Conservation (phyloP, 257 asterid genomes). For the Solanum rostratum region DNA sequence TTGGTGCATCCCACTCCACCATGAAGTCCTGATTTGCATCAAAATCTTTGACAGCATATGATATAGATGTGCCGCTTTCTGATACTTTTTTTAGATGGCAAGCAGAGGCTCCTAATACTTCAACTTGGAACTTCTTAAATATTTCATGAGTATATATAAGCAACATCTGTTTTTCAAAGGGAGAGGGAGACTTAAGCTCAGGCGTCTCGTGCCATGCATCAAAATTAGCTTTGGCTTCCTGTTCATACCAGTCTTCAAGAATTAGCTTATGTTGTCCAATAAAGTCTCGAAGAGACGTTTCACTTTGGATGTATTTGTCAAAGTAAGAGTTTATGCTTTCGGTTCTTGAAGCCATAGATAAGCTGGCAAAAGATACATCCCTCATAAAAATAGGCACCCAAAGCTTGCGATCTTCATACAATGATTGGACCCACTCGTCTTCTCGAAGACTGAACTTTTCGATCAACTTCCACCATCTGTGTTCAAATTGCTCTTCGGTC, state of each 20-base stretch:
- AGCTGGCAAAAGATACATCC: slow-evolving; percentile 58
- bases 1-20: slow-evolving; percentile 62
- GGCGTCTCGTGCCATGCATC: slow-evolving; percentile 96
- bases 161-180: slow-evolving; percentile 81
- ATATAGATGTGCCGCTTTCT: slow-evolving; percentile 39
- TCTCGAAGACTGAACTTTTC: slow-evolving; percentile 61
- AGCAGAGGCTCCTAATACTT: slow-evolving; percentile 88
- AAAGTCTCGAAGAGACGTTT: slow-evolving; percentile 58
- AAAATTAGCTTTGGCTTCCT: slow-evolving; percentile 84
- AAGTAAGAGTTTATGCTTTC: slow-evolving; percentile 60
- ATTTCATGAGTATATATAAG: slow-evolving; percentile 67
- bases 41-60: slow-evolving; percentile 62
- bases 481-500: slow-evolving; percentile 62
- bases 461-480: slow-evolving; percentile 79
- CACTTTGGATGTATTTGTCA: slow-evolving; percentile 53
- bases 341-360: slow-evolving; percentile 57
- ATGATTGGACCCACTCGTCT: slow-evolving; percentile 58
- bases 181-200: slow-evolving; percentile 85
- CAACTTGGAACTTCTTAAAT: slow-evolving; percentile 76
- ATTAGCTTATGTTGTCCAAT: slow-evolving; percentile 41
- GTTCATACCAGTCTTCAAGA: slow-evolving; percentile 73
- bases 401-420: slow-evolving; percentile 55
- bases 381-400: slow-evolving; percentile 77
- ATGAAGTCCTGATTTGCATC: slow-evolving; percentile 48
- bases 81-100: slow-evolving; percentile 79